These are phyloP conservation scores for Rhizopus sp. DNA, from an alignment of 371 early-diverging fungal species.

Conservation along the genomic window DNA sequence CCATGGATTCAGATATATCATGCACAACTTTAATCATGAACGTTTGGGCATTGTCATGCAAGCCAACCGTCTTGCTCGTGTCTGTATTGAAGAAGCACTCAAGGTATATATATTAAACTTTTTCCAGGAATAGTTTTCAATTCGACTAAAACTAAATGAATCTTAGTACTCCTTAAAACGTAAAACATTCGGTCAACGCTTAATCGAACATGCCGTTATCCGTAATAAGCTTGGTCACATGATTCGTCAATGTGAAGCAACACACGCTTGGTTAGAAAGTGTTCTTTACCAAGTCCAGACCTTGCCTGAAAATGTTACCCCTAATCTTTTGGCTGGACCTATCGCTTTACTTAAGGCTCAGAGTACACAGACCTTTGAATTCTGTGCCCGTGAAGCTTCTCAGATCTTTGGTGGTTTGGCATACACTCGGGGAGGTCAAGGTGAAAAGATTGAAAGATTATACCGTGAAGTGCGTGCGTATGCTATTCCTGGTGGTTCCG, in stretches of 20 bases:
- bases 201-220: slow-evolving; percentile 75
- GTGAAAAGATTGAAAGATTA: slow-evolving; percentile 84
- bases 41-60: slow-evolving; percentile 82
- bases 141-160: too few relatives aligned
- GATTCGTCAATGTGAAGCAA: slow-evolving; percentile 86
- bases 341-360: slow-evolving; percentile 89
- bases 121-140: too few relatives aligned
- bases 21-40: slow-evolving; percentile 81
- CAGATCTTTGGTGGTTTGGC: slow-evolving; percentile 92
- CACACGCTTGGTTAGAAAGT: slow-evolving; percentile 84
- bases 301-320: slow-evolving; percentile 69
- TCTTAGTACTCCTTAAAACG: slow-evolving; percentile 79
- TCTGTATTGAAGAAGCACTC: slow-evolving; percentile 84
- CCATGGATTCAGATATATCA: slow-evolving; percentile 83
- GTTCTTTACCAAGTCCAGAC: slow-evolving; percentile 66
- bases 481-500: slow-evolving; percentile 91
- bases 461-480: slow-evolving; percentile 88
- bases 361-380: slow-evolving; percentile 85
- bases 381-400: slow-evolving; percentile 85
- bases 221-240: slow-evolving; percentile 74
- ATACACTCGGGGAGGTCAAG: slow-evolving; percentile 84
- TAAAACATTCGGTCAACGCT: slow-evolving; percentile 82
- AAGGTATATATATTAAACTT: slow-evolving; percentile 36
- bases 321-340: slow-evolving; percentile 81
- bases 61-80: slow-evolving; percentile 85